phyloP scores from a whole-genome alignment of 129 eudicot species.

The Pittosporum tobira region DNA sequence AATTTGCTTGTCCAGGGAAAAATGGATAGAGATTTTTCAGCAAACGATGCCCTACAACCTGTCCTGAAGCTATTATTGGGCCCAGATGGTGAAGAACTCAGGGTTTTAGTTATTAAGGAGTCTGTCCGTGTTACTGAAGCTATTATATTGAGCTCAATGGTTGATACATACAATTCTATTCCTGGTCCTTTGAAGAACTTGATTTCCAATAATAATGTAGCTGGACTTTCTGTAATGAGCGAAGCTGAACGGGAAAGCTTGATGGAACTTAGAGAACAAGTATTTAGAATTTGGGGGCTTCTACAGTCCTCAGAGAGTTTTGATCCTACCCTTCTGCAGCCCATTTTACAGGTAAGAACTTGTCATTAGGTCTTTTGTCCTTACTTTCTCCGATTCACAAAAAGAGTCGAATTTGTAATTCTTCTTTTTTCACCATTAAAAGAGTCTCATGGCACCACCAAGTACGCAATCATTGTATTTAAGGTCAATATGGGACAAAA shows the following conservation, averaged over 20 bases:
- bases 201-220: conserved; percentile 35
- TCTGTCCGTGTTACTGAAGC: conserved; percentile 41
- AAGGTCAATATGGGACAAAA: no score
- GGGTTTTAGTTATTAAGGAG: conserved; percentile 37
- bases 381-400: no score
- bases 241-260: conserved; percentile 46
- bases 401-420: no score
- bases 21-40: conserved; percentile 63
- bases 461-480: no score
- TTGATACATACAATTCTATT: conserved; percentile 44
- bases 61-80: conserved; percentile 69
- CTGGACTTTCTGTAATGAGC: conserved; percentile 32
- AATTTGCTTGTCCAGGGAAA: conserved; percentile 85
- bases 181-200: conserved; percentile 41
- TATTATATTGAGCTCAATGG: conserved; percentile 28
- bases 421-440: no score
- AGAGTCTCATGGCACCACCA: no score
- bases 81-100: conserved; percentile 42
- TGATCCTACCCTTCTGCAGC: conserved; percentile 72
- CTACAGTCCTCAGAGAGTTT: conserved; percentile 50
- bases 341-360: conserved; percentile 64
- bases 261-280: conserved; percentile 86
- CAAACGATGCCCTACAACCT: conserved; percentile 85
- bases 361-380: no score
- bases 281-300: conserved; percentile 75